phyloP scores from a whole-genome alignment of 345 rosid species.

The Citrus australasica region DNA sequence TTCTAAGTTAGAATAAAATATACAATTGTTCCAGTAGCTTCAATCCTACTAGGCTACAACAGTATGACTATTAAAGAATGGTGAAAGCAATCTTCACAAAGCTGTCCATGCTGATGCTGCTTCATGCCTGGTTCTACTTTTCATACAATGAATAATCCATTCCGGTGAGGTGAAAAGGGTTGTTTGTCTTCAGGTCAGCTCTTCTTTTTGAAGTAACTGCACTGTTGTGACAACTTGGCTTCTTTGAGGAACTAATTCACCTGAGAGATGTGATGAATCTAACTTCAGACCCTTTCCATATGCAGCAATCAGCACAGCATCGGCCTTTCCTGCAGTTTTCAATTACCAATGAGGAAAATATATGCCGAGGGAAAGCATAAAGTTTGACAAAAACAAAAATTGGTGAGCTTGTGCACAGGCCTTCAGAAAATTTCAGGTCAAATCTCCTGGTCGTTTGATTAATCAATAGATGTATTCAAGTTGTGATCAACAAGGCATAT shows the following conservation, averaged over 20 bases:
- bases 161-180: neutral
- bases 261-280: slow-evolving; percentile 12
- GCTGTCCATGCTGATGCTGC: neutral
- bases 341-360: neutral
- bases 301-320: slow-evolving; percentile 81
- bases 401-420: neutral
- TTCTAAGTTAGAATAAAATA: neutral
- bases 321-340: slow-evolving; percentile 63
- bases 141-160: neutral
- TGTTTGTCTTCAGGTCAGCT: neutral
- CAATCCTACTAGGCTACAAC: neutral
- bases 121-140: neutral
- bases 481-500: neutral
- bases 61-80: neutral
- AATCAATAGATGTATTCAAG: neutral
- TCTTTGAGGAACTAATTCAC: slow-evolving; percentile 14
- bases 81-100: no score
- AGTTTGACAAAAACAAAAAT: neutral
- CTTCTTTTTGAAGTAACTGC: neutral
- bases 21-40: neutral
- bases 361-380: neutral
- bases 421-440: neutral
- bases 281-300: slow-evolving; percentile 59
- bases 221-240: neutral
- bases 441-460: neutral